A percentile compares a stretch with the other conserved stretches of the same genome.
Conservation (phyloP, 495 filamentous ascomycete genomes). For the Penicillium taxi region DNA sequence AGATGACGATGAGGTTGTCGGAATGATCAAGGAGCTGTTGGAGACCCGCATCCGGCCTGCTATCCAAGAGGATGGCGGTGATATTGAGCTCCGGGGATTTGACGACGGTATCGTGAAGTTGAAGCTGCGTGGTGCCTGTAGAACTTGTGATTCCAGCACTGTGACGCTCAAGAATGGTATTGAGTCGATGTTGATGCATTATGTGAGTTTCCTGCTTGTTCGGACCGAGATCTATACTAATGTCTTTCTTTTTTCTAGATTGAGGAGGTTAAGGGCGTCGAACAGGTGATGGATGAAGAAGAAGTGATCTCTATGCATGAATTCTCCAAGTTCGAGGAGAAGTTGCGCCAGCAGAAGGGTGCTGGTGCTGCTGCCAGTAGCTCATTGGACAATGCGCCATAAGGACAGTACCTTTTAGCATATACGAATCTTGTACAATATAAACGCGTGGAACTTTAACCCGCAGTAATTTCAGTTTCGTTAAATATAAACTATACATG, state of each 20-base stretch:
- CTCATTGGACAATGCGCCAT: slow-evolving; percentile 52
- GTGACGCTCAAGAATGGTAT: slow-evolving; percentile 95
- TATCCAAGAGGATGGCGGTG: slow-evolving; percentile 95
- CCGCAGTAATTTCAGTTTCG: too few species aligned
- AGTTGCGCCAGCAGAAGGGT: slow-evolving; percentile 70
- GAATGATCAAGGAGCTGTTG: slow-evolving; percentile 98
- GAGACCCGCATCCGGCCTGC: slow-evolving; percentile 91
- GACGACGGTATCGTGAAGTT: slow-evolving; percentile 75
- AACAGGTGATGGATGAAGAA: slow-evolving; percentile 84
- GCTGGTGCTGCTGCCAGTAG: slow-evolving; percentile 49
- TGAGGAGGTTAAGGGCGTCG: slow-evolving; percentile 88
- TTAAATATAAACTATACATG: too few species aligned
- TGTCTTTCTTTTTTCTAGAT: slow-evolving; percentile 48
- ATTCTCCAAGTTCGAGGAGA: slow-evolving; percentile 95
- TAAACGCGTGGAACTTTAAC: too few species aligned
- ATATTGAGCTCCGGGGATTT: slow-evolving; percentile 91
- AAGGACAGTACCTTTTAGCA: too few species aligned
- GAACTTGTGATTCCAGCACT: slow-evolving; percentile 92
- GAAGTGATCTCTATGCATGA: slow-evolving; percentile 85
- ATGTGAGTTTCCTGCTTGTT: slow-evolving; percentile 36
- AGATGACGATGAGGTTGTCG: slow-evolving; percentile 84
- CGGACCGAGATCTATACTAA: slow-evolving; percentile 14
- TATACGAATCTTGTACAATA: too few species aligned
- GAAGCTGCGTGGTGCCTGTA: slow-evolving; percentile 86
- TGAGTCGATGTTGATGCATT: slow-evolving; percentile 93